Conservation (phyloP, 352 stramenopile genomes). For the Pythium phragmitis region DNA sequence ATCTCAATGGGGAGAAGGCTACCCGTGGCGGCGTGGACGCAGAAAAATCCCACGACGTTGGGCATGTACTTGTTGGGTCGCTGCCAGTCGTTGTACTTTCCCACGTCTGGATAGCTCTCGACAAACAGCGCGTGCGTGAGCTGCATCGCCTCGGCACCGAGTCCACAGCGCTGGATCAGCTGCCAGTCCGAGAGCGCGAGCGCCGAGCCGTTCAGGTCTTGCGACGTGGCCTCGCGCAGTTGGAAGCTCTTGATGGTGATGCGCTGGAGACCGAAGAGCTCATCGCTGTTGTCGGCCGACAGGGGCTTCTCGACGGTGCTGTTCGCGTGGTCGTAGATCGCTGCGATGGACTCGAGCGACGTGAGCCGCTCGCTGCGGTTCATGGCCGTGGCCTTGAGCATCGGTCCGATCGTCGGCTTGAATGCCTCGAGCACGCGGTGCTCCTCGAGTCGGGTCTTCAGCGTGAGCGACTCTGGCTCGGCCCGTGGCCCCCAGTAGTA, state of each 20-base stretch:
- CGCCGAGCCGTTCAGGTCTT: background rate
- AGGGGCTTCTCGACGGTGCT: slow-evolving; percentile 26
- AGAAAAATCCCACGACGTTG: slow-evolving; percentile 22
- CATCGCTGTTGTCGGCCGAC: slow-evolving; percentile 35
- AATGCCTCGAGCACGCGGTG: slow-evolving; percentile 24
- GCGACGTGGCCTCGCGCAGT: background rate
- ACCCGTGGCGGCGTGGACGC: background rate
- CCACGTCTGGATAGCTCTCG: slow-evolving; percentile 7
- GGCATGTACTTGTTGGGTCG: slow-evolving; percentile 17
- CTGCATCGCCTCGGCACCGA: background rate
- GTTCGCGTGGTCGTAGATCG: slow-evolving; percentile 16
- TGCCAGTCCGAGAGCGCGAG: slow-evolving; percentile 2
- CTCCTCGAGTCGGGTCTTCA: slow-evolving; percentile 33
- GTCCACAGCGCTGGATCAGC: slow-evolving; percentile 5
- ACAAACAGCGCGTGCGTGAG: slow-evolving; percentile 8
- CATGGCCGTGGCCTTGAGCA: slow-evolving; percentile 25
- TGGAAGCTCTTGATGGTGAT: slow-evolving; percentile 28
- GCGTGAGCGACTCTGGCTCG: slow-evolving; percentile 23
- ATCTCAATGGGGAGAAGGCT: slow-evolving; percentile 15
- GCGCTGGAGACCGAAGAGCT: slow-evolving; percentile 35
- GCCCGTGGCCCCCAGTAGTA: slow-evolving; percentile 12
- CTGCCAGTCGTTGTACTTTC: slow-evolving; percentile 16
- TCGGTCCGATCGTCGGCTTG: background rate
- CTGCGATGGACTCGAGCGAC: slow-evolving; percentile 4
- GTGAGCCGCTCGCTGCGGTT: slow-evolving; percentile 14